These are phyloP conservation scores for Parafenestella ontariensis DNA, from an alignment of 2,329 filamentous ascomycete species.

Conservation along the genomic window DNA sequence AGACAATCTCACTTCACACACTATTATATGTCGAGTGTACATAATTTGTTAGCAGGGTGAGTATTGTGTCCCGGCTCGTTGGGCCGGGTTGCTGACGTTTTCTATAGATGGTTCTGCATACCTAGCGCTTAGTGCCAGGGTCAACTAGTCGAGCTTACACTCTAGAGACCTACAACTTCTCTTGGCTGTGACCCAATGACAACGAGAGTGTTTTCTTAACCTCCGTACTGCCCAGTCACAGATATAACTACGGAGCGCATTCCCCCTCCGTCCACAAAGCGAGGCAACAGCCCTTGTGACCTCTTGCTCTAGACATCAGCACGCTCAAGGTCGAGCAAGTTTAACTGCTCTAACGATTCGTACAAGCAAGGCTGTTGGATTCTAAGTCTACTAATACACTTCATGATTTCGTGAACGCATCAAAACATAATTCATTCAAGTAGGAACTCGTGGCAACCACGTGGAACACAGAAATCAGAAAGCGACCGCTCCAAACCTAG, in stretches of 20 bases:
- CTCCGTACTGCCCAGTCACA: not conserved
- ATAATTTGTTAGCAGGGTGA: not conserved
- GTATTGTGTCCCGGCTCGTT: not conserved
- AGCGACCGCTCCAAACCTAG: too few species aligned
- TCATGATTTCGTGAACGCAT: not conserved
- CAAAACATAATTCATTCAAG: not conserved
- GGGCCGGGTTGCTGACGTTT: constrained; percentile 19
- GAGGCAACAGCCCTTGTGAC: too few species aligned
- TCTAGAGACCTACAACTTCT: not conserved
- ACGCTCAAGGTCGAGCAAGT: not conserved
- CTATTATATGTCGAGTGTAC: constrained; percentile 6
- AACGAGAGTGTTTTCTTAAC: not conserved
- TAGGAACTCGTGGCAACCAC: not conserved
- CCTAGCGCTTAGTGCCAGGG: not conserved
- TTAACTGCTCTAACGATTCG: not conserved
- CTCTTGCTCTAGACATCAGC: not conserved
- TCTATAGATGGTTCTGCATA: not conserved
- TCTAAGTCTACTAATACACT: not conserved
- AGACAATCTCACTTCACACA: not conserved
- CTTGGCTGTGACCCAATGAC: not conserved
- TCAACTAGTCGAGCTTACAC: not conserved
- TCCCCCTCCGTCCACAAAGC: not conserved
- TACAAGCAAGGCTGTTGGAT: not conserved
- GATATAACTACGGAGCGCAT: not conserved
- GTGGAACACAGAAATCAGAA: not conserved